These are phyloP conservation scores for Pyrus pyrifolia DNA, from an alignment of 306 rosid species.

Conservation along the genomic window DNA sequence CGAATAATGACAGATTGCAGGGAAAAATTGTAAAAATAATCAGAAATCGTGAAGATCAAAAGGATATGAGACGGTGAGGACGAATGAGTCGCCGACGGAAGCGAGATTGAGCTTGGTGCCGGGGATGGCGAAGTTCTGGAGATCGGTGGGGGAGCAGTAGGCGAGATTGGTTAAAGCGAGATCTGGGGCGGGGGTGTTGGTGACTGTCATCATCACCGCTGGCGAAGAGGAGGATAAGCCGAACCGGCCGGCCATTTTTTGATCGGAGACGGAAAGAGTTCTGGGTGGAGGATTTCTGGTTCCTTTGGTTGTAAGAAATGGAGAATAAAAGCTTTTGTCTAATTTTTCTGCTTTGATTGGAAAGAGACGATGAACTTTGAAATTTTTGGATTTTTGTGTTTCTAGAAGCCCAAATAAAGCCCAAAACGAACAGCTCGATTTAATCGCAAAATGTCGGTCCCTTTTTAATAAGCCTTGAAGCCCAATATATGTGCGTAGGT, in stretches of 20 bases:
- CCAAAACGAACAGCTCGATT: background rate
- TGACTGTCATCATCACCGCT: constrained; percentile 44
- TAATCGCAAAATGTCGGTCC: background rate
- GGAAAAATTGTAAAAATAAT: background rate
- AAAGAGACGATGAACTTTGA: background rate
- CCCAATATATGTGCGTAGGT: background rate
- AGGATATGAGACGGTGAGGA: constrained; percentile 84
- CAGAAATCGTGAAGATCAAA: background rate
- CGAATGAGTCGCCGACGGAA: constrained; percentile 50
- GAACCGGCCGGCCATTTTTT: constrained; percentile 56
- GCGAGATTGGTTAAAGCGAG: constrained; percentile 70
- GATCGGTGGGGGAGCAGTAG: constrained; percentile 65
- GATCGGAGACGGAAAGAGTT: constrained; percentile 5
- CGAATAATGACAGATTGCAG: background rate
- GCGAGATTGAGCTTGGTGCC: constrained; percentile 49
- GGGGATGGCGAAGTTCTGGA: constrained; percentile 58
- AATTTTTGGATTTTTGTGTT: background rate
- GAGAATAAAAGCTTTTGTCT: background rate
- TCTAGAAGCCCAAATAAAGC: background rate
- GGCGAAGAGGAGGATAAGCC: constrained; percentile 37
- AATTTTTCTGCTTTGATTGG: background rate
- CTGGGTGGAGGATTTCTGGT: background rate
- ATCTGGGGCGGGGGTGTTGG: constrained; percentile 58
- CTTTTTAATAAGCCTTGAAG: background rate
- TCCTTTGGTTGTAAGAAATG: background rate